These are phyloP conservation scores for Fusarium oxysporum DNA, from an alignment of 2,329 filamentous ascomycete genomes.

Conservation along the genomic window DNA sequence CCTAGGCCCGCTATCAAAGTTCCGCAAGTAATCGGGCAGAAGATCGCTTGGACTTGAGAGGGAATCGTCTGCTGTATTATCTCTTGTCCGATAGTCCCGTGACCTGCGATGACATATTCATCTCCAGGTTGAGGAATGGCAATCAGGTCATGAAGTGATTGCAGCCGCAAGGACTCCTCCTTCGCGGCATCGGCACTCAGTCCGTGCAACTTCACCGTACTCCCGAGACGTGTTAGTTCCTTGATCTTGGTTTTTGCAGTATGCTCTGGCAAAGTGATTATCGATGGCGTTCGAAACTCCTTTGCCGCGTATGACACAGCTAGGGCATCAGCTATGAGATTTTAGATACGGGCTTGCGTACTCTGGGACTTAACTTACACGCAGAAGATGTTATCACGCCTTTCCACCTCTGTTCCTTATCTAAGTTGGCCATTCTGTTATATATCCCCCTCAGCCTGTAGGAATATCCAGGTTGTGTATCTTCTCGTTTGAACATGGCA, in stretches of 20 bases:
- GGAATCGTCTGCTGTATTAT: neutral
- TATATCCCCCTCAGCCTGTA: neutral
- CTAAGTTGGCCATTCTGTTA: neutral
- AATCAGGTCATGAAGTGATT: neutral
- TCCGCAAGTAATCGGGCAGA: neutral
- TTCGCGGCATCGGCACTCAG: accelerated
- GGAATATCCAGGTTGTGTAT: neutral
- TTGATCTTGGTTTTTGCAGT: accelerated
- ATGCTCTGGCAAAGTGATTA: neutral
- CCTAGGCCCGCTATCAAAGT: neutral
- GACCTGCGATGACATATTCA: neutral
- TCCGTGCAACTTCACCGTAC: neutral
- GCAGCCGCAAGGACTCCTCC: neutral
- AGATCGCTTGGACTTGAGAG: neutral
- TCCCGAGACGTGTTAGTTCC: neutral
- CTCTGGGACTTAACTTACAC: neutral
- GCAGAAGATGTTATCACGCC: neutral
- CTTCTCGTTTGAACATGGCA: neutral
- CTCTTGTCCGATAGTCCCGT: neutral
- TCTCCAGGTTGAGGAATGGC: neutral
- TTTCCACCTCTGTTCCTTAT: neutral
- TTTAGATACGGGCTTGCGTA: neutral
- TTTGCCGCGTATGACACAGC: neutral
- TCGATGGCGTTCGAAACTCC: neutral
- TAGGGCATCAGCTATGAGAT: neutral